A percentile compares a stretch with the other conserved stretches of the same genome.
Conservation (phyloP, 1,284 basidiomycete species). For the Melampsora americana region DNA sequence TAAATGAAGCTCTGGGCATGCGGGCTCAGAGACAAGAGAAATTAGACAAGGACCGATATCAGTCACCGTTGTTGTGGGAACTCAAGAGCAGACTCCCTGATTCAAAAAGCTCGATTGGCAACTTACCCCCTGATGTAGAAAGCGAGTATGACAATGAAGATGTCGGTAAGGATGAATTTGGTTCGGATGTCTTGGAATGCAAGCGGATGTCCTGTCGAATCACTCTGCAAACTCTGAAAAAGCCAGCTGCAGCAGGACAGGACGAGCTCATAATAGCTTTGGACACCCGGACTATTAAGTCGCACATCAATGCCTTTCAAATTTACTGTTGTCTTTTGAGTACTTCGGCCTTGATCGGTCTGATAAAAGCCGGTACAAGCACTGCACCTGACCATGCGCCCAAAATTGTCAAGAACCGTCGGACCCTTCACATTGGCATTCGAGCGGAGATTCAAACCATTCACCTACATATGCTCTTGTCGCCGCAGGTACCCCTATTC, state of each 20-base stretch:
- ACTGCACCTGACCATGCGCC: background rate
- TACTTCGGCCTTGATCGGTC: constrained; percentile 59
- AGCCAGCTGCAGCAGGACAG: constrained; percentile 10
- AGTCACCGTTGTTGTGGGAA: constrained; percentile 33
- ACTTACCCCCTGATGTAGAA: background rate
- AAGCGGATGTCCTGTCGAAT: constrained; percentile 33
- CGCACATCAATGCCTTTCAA: constrained; percentile 65
- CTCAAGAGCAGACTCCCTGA: constrained; percentile 8
- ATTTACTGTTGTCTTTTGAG: constrained; percentile 70
- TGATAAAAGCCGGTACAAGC: constrained; percentile 3
- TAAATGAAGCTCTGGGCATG: constrained; percentile 8
- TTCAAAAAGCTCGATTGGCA: background rate
- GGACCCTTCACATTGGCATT: constrained; percentile 38
- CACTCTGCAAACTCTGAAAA: constrained; percentile 29
- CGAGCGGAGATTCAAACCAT: constrained; percentile 47
- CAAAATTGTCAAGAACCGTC: background rate
- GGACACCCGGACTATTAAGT: constrained; percentile 16
- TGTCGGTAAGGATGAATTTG: constrained; percentile 12
- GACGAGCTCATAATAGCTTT: constrained; percentile 38
- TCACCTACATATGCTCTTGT: constrained; percentile 33
- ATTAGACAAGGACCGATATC: constrained; percentile 23
- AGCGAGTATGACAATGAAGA: background rate
- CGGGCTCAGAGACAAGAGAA: background rate
- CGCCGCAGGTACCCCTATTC: constrained; percentile 40
- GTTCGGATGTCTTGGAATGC: constrained; percentile 4